Percentiles rank a stretch among this genome's conserved stretches.
phyloP scores from a whole-genome alignment of 345 rosid species.

The Erodium maritimum region DNA sequence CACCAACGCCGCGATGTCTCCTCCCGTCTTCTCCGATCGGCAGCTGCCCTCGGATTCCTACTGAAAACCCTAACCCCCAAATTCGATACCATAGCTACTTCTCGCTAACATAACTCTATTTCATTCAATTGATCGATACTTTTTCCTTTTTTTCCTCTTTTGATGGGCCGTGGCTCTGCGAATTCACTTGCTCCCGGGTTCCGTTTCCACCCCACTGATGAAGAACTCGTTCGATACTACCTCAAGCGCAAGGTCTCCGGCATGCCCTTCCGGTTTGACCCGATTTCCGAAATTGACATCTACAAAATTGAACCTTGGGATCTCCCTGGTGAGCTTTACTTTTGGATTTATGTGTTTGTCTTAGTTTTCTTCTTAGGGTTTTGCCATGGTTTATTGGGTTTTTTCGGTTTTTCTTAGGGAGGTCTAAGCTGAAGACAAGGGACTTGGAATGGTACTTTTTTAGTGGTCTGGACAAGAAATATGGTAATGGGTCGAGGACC shows the following conservation, averaged over 20 bases:
- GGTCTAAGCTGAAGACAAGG: slow-evolving; percentile 70
- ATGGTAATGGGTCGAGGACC: slow-evolving; percentile 72
- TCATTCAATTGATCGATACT: not conserved
- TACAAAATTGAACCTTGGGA: slow-evolving; percentile 95
- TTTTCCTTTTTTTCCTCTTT: not conserved
- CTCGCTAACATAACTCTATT: not conserved
- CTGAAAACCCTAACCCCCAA: not conserved
- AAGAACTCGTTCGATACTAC: slow-evolving; percentile 87
- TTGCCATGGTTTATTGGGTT: not conserved
- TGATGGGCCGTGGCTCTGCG: slow-evolving; percentile 44
- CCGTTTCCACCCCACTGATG: slow-evolving; percentile 91
- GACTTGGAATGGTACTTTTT: slow-evolving; percentile 97
- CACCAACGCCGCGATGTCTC: not conserved
- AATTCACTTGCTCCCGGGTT: slow-evolving; percentile 79
- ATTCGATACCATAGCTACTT: too few relatives aligned
- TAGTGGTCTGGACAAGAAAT: slow-evolving; percentile 68
- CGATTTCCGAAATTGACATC: slow-evolving; percentile 61
- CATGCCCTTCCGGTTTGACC: slow-evolving; percentile 56
- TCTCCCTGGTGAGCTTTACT: slow-evolving; percentile 46
- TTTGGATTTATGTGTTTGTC: not conserved
- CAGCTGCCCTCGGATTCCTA: not conserved
- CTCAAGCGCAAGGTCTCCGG: slow-evolving; percentile 67
- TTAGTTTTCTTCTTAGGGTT: not conserved
- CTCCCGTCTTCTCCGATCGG: not conserved
- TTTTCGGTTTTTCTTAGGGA: slow-evolving; percentile 22